Conservation (phyloP, 805 yeast species). For the Candida glaebosa region DNA sequence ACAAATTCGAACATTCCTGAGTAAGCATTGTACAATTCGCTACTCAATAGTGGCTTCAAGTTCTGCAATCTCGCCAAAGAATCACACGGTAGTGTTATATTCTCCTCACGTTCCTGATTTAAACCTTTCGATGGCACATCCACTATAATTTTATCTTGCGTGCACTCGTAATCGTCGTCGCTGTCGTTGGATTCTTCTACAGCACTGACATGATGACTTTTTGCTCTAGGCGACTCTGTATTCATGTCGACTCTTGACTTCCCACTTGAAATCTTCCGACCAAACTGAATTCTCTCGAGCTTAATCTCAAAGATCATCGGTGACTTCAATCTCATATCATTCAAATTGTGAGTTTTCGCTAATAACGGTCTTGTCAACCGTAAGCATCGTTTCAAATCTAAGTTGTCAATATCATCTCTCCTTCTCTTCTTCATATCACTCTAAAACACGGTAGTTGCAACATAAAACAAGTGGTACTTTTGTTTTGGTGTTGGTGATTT, state of each 20-base stretch:
- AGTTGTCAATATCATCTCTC: neutral
- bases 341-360: slow-evolving; percentile 32
- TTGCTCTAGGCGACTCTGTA: neutral
- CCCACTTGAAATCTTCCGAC: neutral
- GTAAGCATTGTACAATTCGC: slow-evolving; percentile 26
- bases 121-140: neutral
- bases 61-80: slow-evolving; percentile 19
- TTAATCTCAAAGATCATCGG: slow-evolving; percentile 19
- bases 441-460: neutral
- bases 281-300: slow-evolving; percentile 4
- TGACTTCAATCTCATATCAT: slow-evolving; percentile 23
- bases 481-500: too few species aligned
- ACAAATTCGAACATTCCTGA: slow-evolving; percentile 29
- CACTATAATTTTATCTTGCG: neutral
- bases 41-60: slow-evolving; percentile 22
- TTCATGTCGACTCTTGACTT: neutral
- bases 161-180: slow-evolving; percentile 5
- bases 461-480: neutral
- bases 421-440: neutral
- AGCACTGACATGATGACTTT: neutral
- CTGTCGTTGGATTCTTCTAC: slow-evolving; percentile 4
- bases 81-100: too few species aligned
- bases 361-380: slow-evolving; percentile 34
- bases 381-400: slow-evolving; percentile 18
- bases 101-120: too few species aligned